Percentiles rank a stretch among this genome's conserved stretches.
Conservation (phyloP, 768 basidiomycete genomes). For the Boletus bicolor region DNA sequence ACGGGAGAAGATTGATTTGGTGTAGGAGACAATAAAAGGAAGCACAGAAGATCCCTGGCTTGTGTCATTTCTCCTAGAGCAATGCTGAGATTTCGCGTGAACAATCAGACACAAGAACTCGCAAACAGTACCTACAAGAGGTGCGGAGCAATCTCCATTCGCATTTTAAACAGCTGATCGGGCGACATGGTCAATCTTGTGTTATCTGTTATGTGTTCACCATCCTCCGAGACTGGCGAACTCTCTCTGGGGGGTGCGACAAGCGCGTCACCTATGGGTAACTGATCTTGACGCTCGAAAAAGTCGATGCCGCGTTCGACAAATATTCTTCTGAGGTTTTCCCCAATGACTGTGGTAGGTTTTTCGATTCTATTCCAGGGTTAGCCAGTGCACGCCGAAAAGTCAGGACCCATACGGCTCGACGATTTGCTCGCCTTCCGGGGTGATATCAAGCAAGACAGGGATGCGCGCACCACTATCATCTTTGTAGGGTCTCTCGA, state of each 20-base stretch:
- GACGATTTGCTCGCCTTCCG: conserved; percentile 64
- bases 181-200: conserved; percentile 55
- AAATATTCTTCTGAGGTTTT: conserved; percentile 67
- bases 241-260: conserved; percentile 28
- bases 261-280: conserved; percentile 17
- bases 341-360: conserved; percentile 55
- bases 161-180: conserved; percentile 73
- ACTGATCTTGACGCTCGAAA: conserved; percentile 51
- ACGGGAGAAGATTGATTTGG: conserved; percentile 34
- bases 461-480: conserved; percentile 65
- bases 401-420: conserved; percentile 56
- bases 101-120: background rate
- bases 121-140: conserved; percentile 55
- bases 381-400: conserved; percentile 13
- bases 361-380: conserved; percentile 46
- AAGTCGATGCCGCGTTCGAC: conserved; percentile 72
- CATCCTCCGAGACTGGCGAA: conserved; percentile 27
- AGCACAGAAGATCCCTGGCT: conserved; percentile 65
- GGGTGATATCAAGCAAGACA: conserved; percentile 62
- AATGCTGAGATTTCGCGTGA: conserved; percentile 42
- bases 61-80: conserved; percentile 79
- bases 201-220: conserved; percentile 29
- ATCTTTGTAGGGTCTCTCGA: conserved; percentile 81
- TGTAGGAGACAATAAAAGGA: conserved; percentile 46
- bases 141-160: conserved; percentile 65